Conservation (phyloP, 768 basidiomycete species). For the Kwoniella botswanensis region DNA sequence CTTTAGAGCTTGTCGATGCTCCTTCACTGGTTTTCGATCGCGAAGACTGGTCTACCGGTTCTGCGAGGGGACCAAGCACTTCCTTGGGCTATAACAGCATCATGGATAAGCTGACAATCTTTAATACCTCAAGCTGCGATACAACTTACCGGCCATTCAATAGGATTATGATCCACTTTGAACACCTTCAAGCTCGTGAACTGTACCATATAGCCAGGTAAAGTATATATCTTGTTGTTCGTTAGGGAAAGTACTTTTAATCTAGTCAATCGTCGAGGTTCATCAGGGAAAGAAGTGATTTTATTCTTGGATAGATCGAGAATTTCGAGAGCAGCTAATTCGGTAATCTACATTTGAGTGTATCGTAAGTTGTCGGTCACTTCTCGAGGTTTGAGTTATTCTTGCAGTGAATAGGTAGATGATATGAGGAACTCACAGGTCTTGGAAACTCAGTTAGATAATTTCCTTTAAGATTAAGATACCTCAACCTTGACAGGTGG, state of each 20-base stretch:
- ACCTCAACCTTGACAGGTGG: constrained; percentile 50
- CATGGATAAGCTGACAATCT: no score
- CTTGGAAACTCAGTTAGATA: constrained; percentile 79
- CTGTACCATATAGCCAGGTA: constrained; percentile 77
- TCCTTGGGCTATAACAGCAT: constrained; percentile 41
- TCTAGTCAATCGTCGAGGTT: constrained; percentile 76
- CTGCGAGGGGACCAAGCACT: constrained; percentile 48
- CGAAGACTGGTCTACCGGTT: constrained; percentile 14
- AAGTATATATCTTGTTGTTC: constrained; percentile 77
- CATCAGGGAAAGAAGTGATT: constrained; percentile 75
- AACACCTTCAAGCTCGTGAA: constrained; percentile 77
- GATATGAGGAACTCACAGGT: constrained; percentile 67
- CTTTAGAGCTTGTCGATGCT: constrained; percentile 10
- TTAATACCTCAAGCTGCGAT: no score
- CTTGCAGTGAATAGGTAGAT: neutral
- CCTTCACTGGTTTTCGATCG: constrained; percentile 13
- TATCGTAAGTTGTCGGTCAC: neutral
- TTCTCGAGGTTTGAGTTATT: no score
- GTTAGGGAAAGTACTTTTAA: constrained; percentile 87
- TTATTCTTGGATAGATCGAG: constrained; percentile 93
- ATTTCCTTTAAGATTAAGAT: constrained; percentile 64
- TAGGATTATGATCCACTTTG: constrained; percentile 86
- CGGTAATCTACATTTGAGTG: constrained; percentile 68
- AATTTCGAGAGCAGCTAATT: constrained; percentile 86
- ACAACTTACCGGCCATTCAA: constrained; percentile 77